phyloP scores from a whole-genome alignment of 108 stramenopile genomes.

The Cylindrotheca fusiformis region DNA sequence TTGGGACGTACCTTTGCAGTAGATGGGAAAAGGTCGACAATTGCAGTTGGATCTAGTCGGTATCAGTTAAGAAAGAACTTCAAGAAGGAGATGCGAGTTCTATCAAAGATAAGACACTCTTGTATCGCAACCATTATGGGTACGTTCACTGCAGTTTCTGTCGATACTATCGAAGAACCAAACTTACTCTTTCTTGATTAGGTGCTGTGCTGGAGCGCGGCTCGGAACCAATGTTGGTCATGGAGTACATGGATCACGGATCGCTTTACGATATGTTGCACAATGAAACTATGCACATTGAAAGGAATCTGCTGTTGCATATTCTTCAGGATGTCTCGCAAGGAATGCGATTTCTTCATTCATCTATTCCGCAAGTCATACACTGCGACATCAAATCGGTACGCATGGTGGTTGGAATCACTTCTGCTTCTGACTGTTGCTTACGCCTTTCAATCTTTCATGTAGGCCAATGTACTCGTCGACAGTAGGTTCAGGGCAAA shows the following conservation, averaged over 20 bases:
- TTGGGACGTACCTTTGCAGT: neutral
- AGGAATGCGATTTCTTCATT: constrained; percentile 56
- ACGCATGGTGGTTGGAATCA: constrained; percentile 44
- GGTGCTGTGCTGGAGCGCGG: constrained; percentile 34
- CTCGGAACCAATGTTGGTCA: constrained; percentile 49
- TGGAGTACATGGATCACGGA: constrained; percentile 64
- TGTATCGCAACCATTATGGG: constrained; percentile 48
- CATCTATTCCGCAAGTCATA: constrained; percentile 44
- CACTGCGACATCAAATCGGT: constrained; percentile 52
- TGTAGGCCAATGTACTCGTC: constrained; percentile 38
- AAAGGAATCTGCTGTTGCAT: constrained; percentile 45
- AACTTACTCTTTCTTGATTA: neutral
- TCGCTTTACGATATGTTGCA: constrained; percentile 55
- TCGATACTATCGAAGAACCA: constrained; percentile 29
- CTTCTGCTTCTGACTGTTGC: constrained; percentile 8
- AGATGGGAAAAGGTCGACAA: neutral
- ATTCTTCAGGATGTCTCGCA: constrained; percentile 50
- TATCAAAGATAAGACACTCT: constrained; percentile 49
- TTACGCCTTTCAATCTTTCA: too few species aligned
- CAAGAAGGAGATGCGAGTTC: constrained; percentile 46
- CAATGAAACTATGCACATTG: constrained; percentile 51
- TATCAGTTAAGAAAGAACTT: constrained; percentile 24
- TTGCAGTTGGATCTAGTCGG: too few species aligned
- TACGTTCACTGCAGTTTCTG: neutral
- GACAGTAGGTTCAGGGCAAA: constrained; percentile 47